Conservation (phyloP, 192 early-diverging fungal genomes). For the Linnemannia zychae region DNA sequence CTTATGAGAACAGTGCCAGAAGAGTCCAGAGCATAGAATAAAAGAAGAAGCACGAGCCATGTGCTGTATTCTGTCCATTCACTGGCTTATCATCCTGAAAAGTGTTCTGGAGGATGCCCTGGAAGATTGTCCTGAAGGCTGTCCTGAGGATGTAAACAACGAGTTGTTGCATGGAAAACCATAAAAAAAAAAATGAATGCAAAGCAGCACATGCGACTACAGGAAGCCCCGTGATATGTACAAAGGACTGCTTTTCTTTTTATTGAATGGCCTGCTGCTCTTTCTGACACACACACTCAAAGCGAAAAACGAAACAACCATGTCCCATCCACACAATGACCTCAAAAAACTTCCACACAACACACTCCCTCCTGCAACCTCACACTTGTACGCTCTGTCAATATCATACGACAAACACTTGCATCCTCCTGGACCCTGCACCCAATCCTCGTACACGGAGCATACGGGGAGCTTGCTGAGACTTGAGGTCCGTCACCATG, state of each 20-base stretch:
- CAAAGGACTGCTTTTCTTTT: not conserved
- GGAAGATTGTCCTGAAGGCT: too few relatives aligned
- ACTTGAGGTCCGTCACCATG: constrained; percentile 13
- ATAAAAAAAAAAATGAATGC: too few relatives aligned
- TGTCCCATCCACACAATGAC: not conserved
- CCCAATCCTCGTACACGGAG: constrained; percentile 47
- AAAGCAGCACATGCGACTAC: not conserved
- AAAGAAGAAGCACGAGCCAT: not conserved
- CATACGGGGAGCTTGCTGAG: constrained; percentile 32
- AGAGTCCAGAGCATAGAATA: not conserved
- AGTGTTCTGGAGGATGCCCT: too few relatives aligned
- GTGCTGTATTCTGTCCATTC: too few relatives aligned
- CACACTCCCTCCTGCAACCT: not conserved
- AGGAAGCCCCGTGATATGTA: not conserved
- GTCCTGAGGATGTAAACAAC: too few relatives aligned
- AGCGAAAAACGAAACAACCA: not conserved
- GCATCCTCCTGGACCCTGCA: constrained; percentile 28
- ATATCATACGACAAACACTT: constrained; percentile 41
- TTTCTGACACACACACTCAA: not conserved
- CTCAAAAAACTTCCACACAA: not conserved
- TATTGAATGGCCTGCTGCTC: not conserved
- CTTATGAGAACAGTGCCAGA: too few relatives aligned
- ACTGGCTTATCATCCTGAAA: too few relatives aligned
- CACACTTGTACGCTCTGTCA: not conserved
- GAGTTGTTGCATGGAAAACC: too few relatives aligned